Conservation (phyloP, 768 basidiomycete genomes). For the Basidioascus undulatus region DNA sequence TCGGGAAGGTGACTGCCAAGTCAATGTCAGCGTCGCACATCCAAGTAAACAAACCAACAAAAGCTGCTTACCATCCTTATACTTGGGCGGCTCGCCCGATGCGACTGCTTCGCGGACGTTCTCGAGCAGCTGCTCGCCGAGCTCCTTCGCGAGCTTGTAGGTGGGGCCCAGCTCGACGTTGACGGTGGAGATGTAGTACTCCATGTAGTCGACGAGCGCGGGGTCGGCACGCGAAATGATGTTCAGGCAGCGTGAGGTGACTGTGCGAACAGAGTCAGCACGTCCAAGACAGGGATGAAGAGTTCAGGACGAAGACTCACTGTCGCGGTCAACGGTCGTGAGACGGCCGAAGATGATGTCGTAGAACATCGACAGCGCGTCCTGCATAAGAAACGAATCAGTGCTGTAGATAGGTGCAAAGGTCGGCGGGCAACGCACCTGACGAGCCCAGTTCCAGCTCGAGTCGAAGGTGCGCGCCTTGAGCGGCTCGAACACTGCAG, state of each 20-base stretch:
- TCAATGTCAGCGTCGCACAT: constrained; percentile 3
- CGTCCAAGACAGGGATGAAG: no score
- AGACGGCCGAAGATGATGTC: constrained; percentile 92
- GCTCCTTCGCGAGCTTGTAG: constrained; percentile 86
- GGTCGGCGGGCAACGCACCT: constrained; percentile 43
- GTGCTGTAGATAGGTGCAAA: no score
- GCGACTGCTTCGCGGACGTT: constrained; percentile 70
- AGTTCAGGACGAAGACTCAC: no score
- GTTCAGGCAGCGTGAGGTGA: constrained; percentile 80
- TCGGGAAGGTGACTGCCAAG: constrained; percentile 73
- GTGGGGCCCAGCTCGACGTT: constrained; percentile 56
- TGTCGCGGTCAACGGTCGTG: constrained; percentile 81
- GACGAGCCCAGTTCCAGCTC: constrained; percentile 98
- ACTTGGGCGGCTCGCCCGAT: constrained; percentile 63
- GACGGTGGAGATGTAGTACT: constrained; percentile 70
- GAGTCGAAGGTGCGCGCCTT: constrained; percentile 98
- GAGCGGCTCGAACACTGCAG: constrained; percentile 73
- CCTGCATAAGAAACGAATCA: no score
- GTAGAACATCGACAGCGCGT: constrained; percentile 72
- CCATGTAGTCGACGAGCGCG: constrained; percentile 71
- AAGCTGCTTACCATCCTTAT: constrained; percentile 61
- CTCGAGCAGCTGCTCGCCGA: constrained; percentile 82
- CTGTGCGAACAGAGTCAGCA: no score
- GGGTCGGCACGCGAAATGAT: constrained; percentile 95
- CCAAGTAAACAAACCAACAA: neutral